phyloP scores from a whole-genome alignment of 345 rosid genomes.

The Lepidium didymum region DNA sequence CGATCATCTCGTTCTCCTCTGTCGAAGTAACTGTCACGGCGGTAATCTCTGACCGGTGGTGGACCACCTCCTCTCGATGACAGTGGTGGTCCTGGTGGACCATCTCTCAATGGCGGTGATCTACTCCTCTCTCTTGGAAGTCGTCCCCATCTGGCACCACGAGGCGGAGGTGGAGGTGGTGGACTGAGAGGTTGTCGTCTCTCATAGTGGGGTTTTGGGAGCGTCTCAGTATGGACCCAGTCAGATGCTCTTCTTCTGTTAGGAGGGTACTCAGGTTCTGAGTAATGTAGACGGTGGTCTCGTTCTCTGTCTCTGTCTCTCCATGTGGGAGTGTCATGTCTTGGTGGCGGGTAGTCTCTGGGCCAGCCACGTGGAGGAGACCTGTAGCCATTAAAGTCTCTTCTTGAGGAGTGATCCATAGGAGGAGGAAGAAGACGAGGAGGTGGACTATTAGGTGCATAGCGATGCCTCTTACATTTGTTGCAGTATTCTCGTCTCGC shows the following conservation, averaged over 20 bases:
- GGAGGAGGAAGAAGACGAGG: constrained; percentile 58
- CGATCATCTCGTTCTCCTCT: constrained; percentile 54
- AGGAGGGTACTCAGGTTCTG: constrained; percentile 45
- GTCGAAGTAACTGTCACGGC: constrained; percentile 47
- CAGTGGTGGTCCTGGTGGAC: constrained; percentile 43
- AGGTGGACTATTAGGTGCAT: constrained; percentile 47
- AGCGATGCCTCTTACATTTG: constrained; percentile 68
- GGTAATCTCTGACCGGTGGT: constrained; percentile 39
- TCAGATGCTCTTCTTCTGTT: constrained; percentile 53
- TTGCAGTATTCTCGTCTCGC: constrained; percentile 69
- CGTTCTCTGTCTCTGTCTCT: constrained; percentile 52
- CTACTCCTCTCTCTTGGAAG: constrained; percentile 75
- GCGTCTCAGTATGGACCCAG: constrained; percentile 47
- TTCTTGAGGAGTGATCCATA: constrained; percentile 51
- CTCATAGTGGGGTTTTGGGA: constrained; percentile 54
- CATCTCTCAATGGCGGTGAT: constrained; percentile 52
- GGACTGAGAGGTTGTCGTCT: constrained; percentile 44
- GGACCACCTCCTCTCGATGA: constrained; percentile 32
- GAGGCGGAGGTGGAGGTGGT: constrained; percentile 36
- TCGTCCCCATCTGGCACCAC: constrained; percentile 55
- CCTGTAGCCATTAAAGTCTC: constrained; percentile 55
- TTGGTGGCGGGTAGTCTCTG: constrained; percentile 53
- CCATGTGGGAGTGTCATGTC: constrained; percentile 43
- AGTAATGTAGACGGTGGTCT: constrained; percentile 45
- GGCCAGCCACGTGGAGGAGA: constrained; percentile 73